phyloP scores from a whole-genome alignment of 371 early-diverging fungal species.

The Mortierella sp. region DNA sequence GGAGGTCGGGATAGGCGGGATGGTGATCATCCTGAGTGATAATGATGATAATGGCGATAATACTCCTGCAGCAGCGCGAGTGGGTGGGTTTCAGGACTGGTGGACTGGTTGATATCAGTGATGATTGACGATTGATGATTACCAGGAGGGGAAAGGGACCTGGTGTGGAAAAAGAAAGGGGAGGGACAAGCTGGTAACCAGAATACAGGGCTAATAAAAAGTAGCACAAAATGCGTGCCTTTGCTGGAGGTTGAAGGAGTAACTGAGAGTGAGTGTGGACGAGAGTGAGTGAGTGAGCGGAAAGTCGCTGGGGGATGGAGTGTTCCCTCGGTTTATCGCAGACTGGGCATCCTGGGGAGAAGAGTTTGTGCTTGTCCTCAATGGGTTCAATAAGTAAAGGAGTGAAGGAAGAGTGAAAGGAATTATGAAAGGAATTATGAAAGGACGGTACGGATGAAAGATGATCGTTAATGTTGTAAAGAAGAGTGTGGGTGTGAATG shows the following conservation, averaged over 20 bases:
- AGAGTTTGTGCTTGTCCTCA: not conserved
- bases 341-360: slow-evolving; percentile 10
- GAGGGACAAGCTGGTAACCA: slow-evolving; percentile 6
- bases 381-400: not conserved
- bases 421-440: too few species aligned
- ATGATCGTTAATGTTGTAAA: too few species aligned
- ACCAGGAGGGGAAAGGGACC: not conserved
- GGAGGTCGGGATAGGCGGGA: slow-evolving; percentile 29
- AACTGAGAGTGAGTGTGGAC: not conserved
- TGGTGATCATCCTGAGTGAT: slow-evolving; percentile 11
- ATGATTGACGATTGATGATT: not conserved
- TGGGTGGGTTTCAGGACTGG: not conserved
- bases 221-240: not conserved
- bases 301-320: not conserved
- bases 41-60: too few species aligned
- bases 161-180: not conserved
- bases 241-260: not conserved
- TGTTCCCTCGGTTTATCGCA: slow-evolving; percentile 14
- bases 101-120: not conserved
- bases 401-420: too few species aligned
- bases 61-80: not conserved
- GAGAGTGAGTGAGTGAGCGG: not conserved
- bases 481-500: too few species aligned
- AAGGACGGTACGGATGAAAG: too few species aligned
- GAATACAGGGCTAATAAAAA: not conserved